A percentile compares a stretch with the other conserved stretches of the same genome.
These are phyloP conservation scores for Stagonosporopsis tanaceti DNA, from an alignment of 2,329 filamentous ascomycete species.

Conservation along the genomic window DNA sequence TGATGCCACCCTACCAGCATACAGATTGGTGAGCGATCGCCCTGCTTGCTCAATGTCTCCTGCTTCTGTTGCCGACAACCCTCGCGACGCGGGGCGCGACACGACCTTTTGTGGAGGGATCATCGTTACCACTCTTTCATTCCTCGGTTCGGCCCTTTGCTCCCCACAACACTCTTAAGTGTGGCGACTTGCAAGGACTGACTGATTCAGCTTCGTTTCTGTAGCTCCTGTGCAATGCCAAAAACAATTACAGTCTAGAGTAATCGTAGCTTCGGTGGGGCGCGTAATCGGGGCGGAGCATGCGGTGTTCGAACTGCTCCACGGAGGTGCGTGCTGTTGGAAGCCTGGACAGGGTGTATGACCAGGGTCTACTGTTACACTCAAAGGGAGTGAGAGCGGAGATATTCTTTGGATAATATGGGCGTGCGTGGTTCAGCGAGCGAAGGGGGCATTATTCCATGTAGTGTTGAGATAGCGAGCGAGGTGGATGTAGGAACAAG, in stretches of 20 bases:
- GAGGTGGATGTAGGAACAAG: constrained; percentile 19
- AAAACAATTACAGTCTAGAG: neutral
- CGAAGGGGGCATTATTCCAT: constrained; percentile 19
- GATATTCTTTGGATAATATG: neutral
- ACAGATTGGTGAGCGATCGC: constrained; percentile 28
- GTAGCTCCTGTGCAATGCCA: neutral
- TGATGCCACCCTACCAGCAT: constrained; percentile 33
- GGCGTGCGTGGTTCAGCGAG: constrained; percentile 25
- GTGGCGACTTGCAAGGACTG: neutral
- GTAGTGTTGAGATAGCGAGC: constrained; percentile 16
- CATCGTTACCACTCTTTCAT: constrained; percentile 31
- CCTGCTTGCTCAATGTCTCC: constrained; percentile 33
- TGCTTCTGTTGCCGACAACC: constrained; percentile 18
- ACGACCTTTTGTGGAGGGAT: constrained; percentile 28
- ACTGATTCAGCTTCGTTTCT: neutral
- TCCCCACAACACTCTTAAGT: constrained; percentile 5
- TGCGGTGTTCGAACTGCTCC: constrained; percentile 1
- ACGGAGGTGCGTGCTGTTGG: constrained; percentile 3
- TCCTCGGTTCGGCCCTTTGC: constrained; percentile 15
- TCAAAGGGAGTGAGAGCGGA: constrained; percentile 5
- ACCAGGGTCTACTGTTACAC: constrained; percentile 11
- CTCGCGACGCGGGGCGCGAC: constrained; percentile 26
- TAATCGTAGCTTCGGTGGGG: neutral
- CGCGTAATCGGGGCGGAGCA: neutral
- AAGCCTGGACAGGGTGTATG: constrained; percentile 5